Evolutionary conservation across 83 land plant genomes (phyloP).

Genomic region (Picea engelmannii): DNA sequence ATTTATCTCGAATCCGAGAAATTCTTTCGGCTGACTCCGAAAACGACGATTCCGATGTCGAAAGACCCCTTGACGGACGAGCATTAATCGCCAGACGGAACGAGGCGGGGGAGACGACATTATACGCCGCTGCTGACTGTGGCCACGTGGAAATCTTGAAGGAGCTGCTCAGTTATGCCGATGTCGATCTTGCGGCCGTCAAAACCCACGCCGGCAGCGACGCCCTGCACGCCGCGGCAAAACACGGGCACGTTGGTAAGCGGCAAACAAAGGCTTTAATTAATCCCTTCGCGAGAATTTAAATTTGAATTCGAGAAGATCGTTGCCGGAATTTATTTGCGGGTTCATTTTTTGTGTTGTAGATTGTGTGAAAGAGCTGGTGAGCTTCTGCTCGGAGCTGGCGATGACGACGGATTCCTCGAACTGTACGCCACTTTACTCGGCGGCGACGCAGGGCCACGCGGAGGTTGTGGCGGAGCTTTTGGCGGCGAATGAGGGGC

Average conservation of each 20-base stretch:
- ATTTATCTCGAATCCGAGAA: conserved; percentile 27
- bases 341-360: not conserved
- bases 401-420: conserved; percentile 30
- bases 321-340: too few species aligned
- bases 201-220: conserved; percentile 38
- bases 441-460: conserved; percentile 40
- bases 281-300: not conserved
- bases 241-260: conserved; percentile 58
- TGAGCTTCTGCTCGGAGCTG: conserved; percentile 22
- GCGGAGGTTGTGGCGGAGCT: conserved; percentile 32
- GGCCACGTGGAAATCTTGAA: conserved; percentile 32
- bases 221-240: conserved; percentile 70
- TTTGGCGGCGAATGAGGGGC: conserved; percentile 22
- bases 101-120: conserved; percentile 59
- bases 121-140: conserved; percentile 55
- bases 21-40: conserved; percentile 21
- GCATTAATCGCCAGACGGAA: conserved; percentile 41
- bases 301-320: too few species aligned
- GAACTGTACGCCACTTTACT: conserved; percentile 32
- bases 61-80: conserved; percentile 14
- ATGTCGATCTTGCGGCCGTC: conserved; percentile 32
- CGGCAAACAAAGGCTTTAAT: too few species aligned
- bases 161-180: conserved; percentile 38
- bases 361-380: conserved; percentile 32
- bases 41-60: conserved; percentile 18